phyloP scores from a whole-genome alignment of 2,329 filamentous ascomycete genomes.

The Atkinsonella texensis region DNA sequence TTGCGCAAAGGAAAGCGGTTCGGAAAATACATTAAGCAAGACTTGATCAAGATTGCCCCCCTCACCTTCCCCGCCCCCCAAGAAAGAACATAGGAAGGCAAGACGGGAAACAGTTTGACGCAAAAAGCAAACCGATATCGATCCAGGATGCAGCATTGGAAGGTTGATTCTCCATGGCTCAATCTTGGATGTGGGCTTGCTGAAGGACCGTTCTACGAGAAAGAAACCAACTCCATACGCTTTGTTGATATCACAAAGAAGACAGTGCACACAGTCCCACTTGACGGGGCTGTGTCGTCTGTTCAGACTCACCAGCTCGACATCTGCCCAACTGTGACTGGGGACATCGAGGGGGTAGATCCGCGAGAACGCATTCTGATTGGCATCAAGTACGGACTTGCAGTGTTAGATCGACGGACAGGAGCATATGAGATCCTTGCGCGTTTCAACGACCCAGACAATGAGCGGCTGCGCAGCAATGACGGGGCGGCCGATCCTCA shows the following conservation, averaged over 20 bases:
- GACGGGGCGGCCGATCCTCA: conserved; percentile 72
- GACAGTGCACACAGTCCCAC: conserved; percentile 58
- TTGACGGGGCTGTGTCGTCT: conserved; percentile 50
- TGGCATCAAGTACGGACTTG: conserved; percentile 71
- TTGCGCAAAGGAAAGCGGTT: neutral
- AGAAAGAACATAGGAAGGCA: neutral
- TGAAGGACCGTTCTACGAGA: conserved; percentile 66
- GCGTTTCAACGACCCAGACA: conserved; percentile 31
- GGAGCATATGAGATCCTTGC: conserved; percentile 42
- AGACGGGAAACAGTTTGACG: neutral
- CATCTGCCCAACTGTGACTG: conserved; percentile 53
- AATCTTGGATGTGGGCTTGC: conserved; percentile 52
- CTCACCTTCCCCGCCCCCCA: too few species aligned
- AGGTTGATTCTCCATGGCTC: conserved; percentile 42
- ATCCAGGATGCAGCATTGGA: conserved; percentile 27
- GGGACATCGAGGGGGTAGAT: conserved; percentile 60
- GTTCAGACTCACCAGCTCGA: conserved; percentile 48
- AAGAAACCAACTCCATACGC: conserved; percentile 50
- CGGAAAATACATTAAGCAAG: neutral
- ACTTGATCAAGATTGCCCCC: too few species aligned
- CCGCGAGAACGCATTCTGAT: conserved; percentile 56
- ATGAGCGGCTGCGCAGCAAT: conserved; percentile 55
- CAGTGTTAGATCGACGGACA: conserved; percentile 56
- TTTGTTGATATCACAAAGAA: conserved; percentile 77
- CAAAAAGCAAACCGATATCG: neutral